These are phyloP conservation scores for Hamamelis virginiana DNA, from an alignment of 164 flowering plant species.

Conservation along the genomic window DNA sequence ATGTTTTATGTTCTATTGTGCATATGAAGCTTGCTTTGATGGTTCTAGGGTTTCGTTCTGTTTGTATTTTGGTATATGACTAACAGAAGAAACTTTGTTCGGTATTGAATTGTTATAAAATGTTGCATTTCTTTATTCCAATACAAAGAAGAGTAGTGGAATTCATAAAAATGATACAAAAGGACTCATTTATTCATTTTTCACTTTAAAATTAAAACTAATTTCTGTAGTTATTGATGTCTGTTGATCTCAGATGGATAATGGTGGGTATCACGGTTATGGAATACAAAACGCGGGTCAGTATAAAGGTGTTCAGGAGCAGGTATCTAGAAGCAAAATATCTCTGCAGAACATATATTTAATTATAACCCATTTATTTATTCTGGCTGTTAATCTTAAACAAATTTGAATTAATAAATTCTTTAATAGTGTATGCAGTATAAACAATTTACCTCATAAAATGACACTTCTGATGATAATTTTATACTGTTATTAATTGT, in stretches of 20 bases:
- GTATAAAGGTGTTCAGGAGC: not conserved
- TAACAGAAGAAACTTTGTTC: too few relatives aligned
- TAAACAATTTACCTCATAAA: too few relatives aligned
- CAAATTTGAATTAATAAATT: too few relatives aligned
- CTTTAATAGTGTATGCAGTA: too few relatives aligned
- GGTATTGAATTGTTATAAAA: not conserved
- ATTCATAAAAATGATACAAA: too few relatives aligned
- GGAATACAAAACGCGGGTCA: slow-evolving; percentile 5
- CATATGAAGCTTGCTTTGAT: not conserved
- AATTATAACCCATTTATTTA: too few relatives aligned
- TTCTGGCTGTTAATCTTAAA: too few relatives aligned
- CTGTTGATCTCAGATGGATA: slow-evolving; percentile 10
- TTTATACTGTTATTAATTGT: not conserved
- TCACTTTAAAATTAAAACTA: too few relatives aligned
- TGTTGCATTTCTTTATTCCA: too few relatives aligned
- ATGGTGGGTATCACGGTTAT: slow-evolving; percentile 7
- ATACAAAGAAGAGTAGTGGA: too few relatives aligned
- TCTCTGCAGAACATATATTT: not conserved
- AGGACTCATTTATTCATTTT: too few relatives aligned
- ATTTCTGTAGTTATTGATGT: too few relatives aligned
- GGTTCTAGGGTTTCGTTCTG: not conserved
- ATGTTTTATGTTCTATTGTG: not conserved
- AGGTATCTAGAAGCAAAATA: not conserved
- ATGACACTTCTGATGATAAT: not conserved
- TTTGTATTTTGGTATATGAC: not conserved